These are phyloP conservation scores for Lolium perenne DNA, from an alignment of 176 grass and related monocot species.

Conservation along the genomic window DNA sequence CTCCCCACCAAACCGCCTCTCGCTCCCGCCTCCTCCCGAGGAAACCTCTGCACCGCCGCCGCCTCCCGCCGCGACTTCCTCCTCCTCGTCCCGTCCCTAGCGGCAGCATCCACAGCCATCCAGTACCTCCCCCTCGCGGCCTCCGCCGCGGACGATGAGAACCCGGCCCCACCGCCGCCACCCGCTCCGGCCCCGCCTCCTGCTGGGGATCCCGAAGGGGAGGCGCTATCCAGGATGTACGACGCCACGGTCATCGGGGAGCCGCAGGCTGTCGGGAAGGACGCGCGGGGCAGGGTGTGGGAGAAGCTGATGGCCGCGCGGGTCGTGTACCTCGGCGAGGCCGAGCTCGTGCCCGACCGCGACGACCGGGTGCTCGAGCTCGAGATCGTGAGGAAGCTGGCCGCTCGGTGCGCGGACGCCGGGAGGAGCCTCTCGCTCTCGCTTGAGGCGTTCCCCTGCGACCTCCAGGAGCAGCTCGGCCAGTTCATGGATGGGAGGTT, in stretches of 20 bases:
- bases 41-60: conserved; percentile 29
- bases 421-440: conserved; percentile 66
- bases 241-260: conserved; percentile 95
- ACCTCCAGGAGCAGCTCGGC: conserved; percentile 87
- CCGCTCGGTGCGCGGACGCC: conserved; percentile 53
- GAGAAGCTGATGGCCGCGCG: conserved; percentile 95
- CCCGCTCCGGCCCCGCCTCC: conserved; percentile 17
- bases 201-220: conserved; percentile 43
- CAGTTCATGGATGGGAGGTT: conserved; percentile 86
- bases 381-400: conserved; percentile 82
- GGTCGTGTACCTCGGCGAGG: conserved; percentile 91
- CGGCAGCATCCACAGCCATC: conserved; percentile 54
- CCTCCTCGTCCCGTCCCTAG: conserved; percentile 70
- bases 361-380: conserved; percentile 81
- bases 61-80: conserved; percentile 64
- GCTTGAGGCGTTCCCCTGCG: conserved; percentile 74
- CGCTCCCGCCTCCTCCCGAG: conserved; percentile 35
- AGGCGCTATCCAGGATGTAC: conserved; percentile 78
- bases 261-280: conserved; percentile 91
- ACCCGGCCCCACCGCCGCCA: conserved; percentile 11
- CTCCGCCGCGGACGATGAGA: conserved; percentile 50
- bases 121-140: conserved; percentile 52
- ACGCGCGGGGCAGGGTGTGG: conserved; percentile 75
- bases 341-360: conserved; percentile 89
- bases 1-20: conserved; percentile 35